These are phyloP conservation scores for Talaromyces sp. DNA, from an alignment of 2,329 filamentous ascomycete species.

Conservation along the genomic window DNA sequence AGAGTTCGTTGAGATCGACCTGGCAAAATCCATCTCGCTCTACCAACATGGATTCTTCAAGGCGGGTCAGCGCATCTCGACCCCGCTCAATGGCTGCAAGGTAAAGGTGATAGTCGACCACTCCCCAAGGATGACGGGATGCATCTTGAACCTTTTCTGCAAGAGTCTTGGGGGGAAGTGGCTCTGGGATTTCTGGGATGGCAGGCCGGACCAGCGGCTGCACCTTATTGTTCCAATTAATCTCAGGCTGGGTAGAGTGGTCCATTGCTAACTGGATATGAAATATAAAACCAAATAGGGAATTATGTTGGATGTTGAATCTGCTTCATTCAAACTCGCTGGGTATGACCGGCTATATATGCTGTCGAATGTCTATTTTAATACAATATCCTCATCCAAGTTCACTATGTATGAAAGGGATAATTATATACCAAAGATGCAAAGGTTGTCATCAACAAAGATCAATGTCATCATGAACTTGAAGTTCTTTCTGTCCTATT, in stretches of 20 bases:
- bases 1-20: conserved; percentile 26
- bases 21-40: conserved; percentile 29
- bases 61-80: conserved; percentile 18
- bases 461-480: too few relatives aligned
- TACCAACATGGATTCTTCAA: conserved; percentile 28
- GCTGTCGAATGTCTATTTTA: too few relatives aligned
- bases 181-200: neutral
- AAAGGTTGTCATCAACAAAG: too few relatives aligned
- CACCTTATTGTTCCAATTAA: conserved; percentile 7
- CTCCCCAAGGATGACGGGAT: conserved; percentile 31
- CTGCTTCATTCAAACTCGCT: too few relatives aligned
- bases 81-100: conserved; percentile 28
- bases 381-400: too few relatives aligned
- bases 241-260: neutral
- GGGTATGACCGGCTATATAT: too few relatives aligned
- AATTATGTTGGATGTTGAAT: too few relatives aligned
- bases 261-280: neutral
- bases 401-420: too few relatives aligned
- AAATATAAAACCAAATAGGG: too few relatives aligned
- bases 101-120: conserved; percentile 38
- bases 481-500: too few relatives aligned
- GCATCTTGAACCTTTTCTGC: neutral
- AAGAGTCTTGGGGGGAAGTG: neutral
- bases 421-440: too few relatives aligned
- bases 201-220: neutral